Evolutionary conservation across 75 land plant species (phyloP).

Genomic region (Larix kaempferi): DNA sequence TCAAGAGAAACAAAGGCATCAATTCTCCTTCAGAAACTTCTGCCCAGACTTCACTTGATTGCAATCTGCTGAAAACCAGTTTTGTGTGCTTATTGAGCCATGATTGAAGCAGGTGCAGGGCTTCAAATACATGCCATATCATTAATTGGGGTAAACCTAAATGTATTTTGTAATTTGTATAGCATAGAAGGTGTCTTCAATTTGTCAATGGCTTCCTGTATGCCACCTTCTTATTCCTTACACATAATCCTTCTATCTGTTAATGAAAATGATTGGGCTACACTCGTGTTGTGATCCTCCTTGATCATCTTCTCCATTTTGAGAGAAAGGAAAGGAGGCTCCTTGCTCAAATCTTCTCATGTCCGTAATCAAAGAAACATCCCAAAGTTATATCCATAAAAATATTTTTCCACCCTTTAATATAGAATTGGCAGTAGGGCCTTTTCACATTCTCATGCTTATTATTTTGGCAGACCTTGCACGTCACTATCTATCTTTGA

Average conservation of each 20-base stretch:
- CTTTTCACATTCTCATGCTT: no score
- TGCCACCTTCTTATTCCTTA: background rate
- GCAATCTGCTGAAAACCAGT: background rate
- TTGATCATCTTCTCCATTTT: background rate
- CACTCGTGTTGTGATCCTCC: background rate
- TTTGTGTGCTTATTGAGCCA: background rate
- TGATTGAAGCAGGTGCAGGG: background rate
- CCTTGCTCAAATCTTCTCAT: background rate
- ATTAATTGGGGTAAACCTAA: background rate
- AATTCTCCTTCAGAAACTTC: background rate
- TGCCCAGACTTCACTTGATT: background rate
- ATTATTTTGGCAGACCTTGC: no score
- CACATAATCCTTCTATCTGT: background rate
- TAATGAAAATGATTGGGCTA: no score
- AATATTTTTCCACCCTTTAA: no score
- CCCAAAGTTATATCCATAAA: background rate
- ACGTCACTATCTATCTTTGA: no score
- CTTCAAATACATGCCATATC: background rate
- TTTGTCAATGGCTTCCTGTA: background rate
- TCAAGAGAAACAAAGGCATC: background rate
- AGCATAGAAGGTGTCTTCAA: background rate
- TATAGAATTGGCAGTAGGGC: no score
- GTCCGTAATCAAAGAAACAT: background rate
- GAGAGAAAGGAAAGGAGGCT: background rate
- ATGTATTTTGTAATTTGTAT: background rate